Base-by-base conservation (phyloP, 2,329 filamentous ascomycete species). In the Orbilia brochopaga region DNA sequence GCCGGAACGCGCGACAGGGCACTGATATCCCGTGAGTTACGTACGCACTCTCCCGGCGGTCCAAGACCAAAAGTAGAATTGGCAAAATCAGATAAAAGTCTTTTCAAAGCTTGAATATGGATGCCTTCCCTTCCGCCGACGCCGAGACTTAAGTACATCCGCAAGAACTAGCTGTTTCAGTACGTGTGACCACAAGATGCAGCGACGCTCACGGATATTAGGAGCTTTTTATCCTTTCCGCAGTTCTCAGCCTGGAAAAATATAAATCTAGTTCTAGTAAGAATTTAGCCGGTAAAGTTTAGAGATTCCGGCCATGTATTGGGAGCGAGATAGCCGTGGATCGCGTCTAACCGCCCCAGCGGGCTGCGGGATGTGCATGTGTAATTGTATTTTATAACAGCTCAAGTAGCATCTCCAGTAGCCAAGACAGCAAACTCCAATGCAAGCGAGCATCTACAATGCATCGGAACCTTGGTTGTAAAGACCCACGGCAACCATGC, bases 41-140 rank as follows among this genome's bases (percentile, higher is more conserved):
- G 23, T 59, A 59, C 48, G 58, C 66, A 48, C 30, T 54, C 27
- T 32, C 27, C 27, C 27, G 4, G 3, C 27, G 27, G 8, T 32
- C 27, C 3, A 32, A 32, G 27, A 3, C 27, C 27, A 32, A 32
- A 32, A 32, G 3, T 8, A 32, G 27, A 32, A 32, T 32, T 8
- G 27, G 8, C 27, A 59, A 55, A 70, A 30, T 46, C 55, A 48
- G 15, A 8, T 19, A 5, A 19, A 10, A 48, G 61, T 8, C 27
- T 32, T 8, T 57, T 65, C 60, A 61, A 44, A 51, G 50, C 64
- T 50, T 50, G 40, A 63, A 72, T 59, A 48, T 58, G 64, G 19
- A 6, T 48, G 56, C n/a, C 66, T 72, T 72, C 67, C 67, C 21
- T 65, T 72, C 67, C 67, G 55, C 67, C 67, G 67, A 72, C 27